Evolutionary conservation across 495 filamentous ascomycete species (phyloP).

Genomic region (Entonaema liquescens): DNA sequence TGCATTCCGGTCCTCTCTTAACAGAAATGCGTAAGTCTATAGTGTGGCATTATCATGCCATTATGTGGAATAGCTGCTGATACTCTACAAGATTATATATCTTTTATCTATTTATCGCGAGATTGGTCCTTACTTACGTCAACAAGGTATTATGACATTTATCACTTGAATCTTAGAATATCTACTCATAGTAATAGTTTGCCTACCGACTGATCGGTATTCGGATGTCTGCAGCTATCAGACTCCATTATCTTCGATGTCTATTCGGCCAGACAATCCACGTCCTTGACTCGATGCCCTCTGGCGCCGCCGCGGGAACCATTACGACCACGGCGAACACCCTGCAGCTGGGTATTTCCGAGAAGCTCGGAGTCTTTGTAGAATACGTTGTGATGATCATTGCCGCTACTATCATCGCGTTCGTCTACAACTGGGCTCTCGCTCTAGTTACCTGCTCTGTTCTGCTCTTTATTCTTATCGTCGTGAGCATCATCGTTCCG

Average conservation of each 20-base stretch:
- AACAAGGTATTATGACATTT: conserved; percentile 48
- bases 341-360: conserved; percentile 67
- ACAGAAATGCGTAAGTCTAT: conserved; percentile 40
- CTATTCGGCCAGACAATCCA: conserved; percentile 65
- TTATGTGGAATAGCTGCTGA: conserved; percentile 10
- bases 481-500: conserved; percentile 63
- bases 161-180: background rate
- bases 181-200: conserved; percentile 44
- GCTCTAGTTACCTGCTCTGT: conserved; percentile 65
- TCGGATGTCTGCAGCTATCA: conserved; percentile 60
- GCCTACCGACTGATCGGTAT: conserved; percentile 59
- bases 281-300: conserved; percentile 66
- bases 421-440: conserved; percentile 65
- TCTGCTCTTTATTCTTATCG: conserved; percentile 63
- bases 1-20: conserved; percentile 39
- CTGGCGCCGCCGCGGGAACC: conserved; percentile 61
- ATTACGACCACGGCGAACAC: conserved; percentile 69
- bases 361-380: conserved; percentile 58
- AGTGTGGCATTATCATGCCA: too few relatives aligned
- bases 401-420: conserved; percentile 59
- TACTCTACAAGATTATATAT: conserved; percentile 37
- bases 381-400: conserved; percentile 55
- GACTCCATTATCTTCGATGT: conserved; percentile 60
- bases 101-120: conserved; percentile 54
- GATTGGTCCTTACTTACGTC: conserved; percentile 56